Evolutionary conservation across 352 stramenopile species (phyloP).

Genomic region (Pythium rhizo-oryzae): DNA sequence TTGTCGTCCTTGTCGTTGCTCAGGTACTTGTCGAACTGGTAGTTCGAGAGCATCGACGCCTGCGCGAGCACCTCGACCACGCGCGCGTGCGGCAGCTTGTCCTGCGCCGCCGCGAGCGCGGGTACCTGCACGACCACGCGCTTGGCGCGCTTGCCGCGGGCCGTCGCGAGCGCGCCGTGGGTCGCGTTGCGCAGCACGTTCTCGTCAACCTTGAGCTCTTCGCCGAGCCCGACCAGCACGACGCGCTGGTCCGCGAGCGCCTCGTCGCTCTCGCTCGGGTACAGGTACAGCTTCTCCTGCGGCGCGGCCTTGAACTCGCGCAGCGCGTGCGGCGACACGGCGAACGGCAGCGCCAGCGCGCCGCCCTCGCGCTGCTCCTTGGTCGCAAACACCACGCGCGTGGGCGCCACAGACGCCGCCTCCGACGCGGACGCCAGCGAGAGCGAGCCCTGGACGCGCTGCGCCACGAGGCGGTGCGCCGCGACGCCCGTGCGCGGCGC

Average conservation of each 20-base stretch:
- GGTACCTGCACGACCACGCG: slow-evolving; percentile 63
- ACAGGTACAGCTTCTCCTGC: slow-evolving; percentile 74
- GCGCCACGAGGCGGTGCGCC: slow-evolving; percentile 63
- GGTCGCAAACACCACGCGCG: slow-evolving; percentile 65
- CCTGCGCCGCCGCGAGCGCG: slow-evolving; percentile 22
- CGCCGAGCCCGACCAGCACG: slow-evolving; percentile 78
- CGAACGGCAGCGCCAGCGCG: slow-evolving; percentile 60
- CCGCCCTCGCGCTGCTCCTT: slow-evolving; percentile 30
- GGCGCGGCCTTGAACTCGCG: slow-evolving; percentile 66
- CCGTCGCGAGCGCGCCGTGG: slow-evolving; percentile 53
- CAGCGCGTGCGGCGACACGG: slow-evolving; percentile 63
- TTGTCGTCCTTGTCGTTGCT: slow-evolving; percentile 54
- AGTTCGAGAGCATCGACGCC: slow-evolving; percentile 85
- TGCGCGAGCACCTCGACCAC: slow-evolving; percentile 76
- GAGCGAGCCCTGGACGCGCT: slow-evolving; percentile 58
- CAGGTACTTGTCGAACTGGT: slow-evolving; percentile 87
- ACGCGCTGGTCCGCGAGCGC: slow-evolving; percentile 49
- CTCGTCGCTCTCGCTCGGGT: slow-evolving; percentile 50
- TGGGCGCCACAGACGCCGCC: slow-evolving; percentile 15
- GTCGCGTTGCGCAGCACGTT: slow-evolving; percentile 67
- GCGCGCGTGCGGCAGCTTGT: slow-evolving; percentile 36
- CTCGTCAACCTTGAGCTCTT: slow-evolving; percentile 63
- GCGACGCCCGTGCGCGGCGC: slow-evolving; percentile 10
- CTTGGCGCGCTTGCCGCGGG: slow-evolving; percentile 57
- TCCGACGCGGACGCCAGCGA: slow-evolving; percentile 31